Evolutionary conservation across 1,284 basidiomycete genomes (phyloP).

Genomic region (Moniliophthora roreri): DNA sequence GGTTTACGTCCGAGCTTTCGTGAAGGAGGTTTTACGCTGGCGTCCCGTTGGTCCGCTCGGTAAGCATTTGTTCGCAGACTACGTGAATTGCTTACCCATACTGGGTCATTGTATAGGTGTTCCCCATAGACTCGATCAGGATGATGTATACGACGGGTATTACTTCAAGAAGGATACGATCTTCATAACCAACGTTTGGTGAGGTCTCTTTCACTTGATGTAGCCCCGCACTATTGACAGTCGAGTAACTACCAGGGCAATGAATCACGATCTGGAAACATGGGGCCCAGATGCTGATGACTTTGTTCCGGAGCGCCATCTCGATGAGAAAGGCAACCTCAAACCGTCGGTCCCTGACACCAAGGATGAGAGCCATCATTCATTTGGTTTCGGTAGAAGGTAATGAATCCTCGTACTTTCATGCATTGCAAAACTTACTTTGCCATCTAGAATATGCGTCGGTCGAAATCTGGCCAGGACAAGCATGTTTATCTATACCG

Average conservation of each 20-base stretch:
- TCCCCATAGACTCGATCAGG: constrained; percentile 12
- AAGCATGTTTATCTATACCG: too few relatives aligned
- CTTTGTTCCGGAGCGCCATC: constrained; percentile 16
- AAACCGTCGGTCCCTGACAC: constrained; percentile 10
- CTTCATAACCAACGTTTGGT: constrained; percentile 19
- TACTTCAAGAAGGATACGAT: constrained; percentile 17
- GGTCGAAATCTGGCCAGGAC: background rate
- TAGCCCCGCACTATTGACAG: background rate
- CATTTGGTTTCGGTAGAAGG: constrained; percentile 20
- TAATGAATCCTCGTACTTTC: constrained; percentile 9
- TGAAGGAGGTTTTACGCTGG: constrained; percentile 32
- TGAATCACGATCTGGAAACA: constrained; percentile 17
- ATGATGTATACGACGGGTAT: constrained; percentile 19
- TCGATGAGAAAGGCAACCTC: constrained; percentile 14
- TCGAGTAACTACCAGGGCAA: constrained; percentile 14
- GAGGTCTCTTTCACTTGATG: background rate
- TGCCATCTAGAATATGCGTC: constrained; percentile 8
- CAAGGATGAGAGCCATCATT: constrained; percentile 19
- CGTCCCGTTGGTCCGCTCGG: constrained; percentile 11
- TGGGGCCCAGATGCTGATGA: constrained; percentile 18
- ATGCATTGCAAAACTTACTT: background rate
- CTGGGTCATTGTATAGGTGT: constrained; percentile 3
- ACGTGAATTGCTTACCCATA: too few relatives aligned
- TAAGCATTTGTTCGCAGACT: background rate
- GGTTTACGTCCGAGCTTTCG: constrained; percentile 28